Evolutionary conservation across 1,139 yeast genomes (phyloP).

Genomic region (Kodamaea alishanica): DNA sequence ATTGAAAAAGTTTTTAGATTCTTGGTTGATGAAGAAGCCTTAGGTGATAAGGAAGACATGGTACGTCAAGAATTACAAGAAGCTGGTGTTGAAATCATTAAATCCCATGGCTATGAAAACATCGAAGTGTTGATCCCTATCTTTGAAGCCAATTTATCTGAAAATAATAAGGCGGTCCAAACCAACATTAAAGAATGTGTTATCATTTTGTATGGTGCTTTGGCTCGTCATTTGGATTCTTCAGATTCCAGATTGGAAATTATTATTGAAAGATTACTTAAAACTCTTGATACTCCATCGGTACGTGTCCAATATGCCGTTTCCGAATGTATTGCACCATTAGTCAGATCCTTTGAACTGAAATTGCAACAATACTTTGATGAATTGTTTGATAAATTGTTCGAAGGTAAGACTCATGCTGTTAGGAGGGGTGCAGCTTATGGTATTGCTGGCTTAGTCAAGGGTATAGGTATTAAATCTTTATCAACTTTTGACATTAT

Average conservation of each 20-base stretch:
- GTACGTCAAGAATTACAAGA: conserved; percentile 84
- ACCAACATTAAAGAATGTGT: conserved; percentile 74
- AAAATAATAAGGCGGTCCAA: conserved; percentile 39
- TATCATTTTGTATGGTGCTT: conserved; percentile 80
- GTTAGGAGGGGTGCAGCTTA: conserved; percentile 91
- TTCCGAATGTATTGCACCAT: conserved; percentile 79
- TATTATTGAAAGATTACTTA: conserved; percentile 66
- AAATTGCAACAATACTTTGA: conserved; percentile 55
- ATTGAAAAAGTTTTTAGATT: conserved; percentile 55
- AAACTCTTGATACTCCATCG: conserved; percentile 81
- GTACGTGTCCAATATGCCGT: conserved; percentile 87
- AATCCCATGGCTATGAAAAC: conserved; percentile 56
- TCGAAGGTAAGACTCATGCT: conserved; percentile 47
- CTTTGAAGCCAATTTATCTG: conserved; percentile 61
- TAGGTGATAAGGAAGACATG: conserved; percentile 68
- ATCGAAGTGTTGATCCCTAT: conserved; percentile 74
- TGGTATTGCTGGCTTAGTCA: conserved; percentile 89
- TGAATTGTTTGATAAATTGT: conserved; percentile 54
- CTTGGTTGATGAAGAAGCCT: conserved; percentile 56
- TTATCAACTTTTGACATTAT: conserved; percentile 74
- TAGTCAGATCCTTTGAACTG: conserved; percentile 57
- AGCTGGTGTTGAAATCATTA: conserved; percentile 77
- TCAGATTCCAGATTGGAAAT: conserved; percentile 61
- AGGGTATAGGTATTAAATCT: conserved; percentile 82
- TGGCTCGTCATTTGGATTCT: conserved; percentile 72